Conservation (phyloP, 306 rosid genomes). For the Rosa rugosa region DNA sequence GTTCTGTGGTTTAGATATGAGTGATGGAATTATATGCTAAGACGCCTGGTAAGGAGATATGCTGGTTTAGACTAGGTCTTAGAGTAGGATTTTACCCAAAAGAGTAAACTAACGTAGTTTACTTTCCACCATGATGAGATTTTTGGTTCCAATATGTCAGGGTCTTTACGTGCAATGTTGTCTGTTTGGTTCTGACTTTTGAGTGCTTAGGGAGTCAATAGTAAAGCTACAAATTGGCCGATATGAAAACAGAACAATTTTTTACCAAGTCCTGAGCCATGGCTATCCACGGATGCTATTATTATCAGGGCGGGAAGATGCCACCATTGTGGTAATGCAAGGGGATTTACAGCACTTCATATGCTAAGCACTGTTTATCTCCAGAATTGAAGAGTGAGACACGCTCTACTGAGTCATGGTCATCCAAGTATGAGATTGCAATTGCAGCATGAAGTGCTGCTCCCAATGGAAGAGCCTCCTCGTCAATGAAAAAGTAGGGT, state of each 20-base stretch:
- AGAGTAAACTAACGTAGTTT: neutral
- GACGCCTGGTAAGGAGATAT: neutral
- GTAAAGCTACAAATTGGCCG: neutral
- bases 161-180: neutral
- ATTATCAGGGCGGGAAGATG: neutral
- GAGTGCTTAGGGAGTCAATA: neutral
- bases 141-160: neutral
- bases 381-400: neutral
- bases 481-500: conserved; percentile 48
- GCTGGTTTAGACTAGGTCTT: neutral
- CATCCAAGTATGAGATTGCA: conserved; percentile 44
- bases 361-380: neutral
- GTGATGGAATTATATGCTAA: neutral
- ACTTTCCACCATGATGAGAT: neutral
- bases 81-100: neutral
- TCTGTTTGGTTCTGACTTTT: neutral
- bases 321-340: neutral
- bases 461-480: conserved; percentile 51
- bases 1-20: neutral
- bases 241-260: neutral
- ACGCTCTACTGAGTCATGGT: conserved; percentile 1
- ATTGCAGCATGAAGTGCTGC: conserved; percentile 55
- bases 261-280: neutral
- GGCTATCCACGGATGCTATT: neutral
- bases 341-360: neutral